Evolutionary conservation across 495 filamentous ascomycete species (phyloP).

Genomic region (Penicillium cataractarum): DNA sequence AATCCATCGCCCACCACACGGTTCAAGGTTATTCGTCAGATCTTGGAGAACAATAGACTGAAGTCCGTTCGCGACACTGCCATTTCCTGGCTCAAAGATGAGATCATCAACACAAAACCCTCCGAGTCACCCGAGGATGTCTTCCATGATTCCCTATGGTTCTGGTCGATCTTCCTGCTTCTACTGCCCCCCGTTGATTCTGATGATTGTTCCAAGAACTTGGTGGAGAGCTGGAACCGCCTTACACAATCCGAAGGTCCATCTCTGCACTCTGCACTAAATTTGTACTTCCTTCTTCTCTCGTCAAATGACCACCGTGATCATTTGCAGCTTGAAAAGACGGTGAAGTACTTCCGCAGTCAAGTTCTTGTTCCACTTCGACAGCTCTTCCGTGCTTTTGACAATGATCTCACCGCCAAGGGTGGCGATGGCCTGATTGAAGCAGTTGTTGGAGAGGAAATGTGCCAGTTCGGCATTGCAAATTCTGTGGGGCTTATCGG

Average conservation of each 20-base stretch:
- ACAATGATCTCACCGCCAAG: conserved; percentile 38
- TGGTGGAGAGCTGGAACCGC: conserved; percentile 40
- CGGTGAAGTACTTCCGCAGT: conserved; percentile 40
- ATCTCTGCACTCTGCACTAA: conserved; percentile 47
- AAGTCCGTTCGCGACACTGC: conserved; percentile 79
- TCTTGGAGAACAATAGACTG: conserved; percentile 74
- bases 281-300: conserved; percentile 49
- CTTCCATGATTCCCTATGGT: conserved; percentile 44
- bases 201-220: conserved; percentile 29
- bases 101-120: conserved; percentile 57
- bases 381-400: conserved; percentile 37
- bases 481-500: conserved; percentile 44
- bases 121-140: conserved; percentile 22
- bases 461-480: conserved; percentile 42
- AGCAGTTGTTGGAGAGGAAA: conserved; percentile 42
- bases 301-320: conserved; percentile 36
- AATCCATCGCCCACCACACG: conserved; percentile 72
- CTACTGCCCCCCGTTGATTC: conserved; percentile 35
- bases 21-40: conserved; percentile 75
- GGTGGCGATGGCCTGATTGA: conserved; percentile 48
- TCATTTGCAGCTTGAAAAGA: conserved; percentile 43
- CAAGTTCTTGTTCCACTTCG: conserved; percentile 43
- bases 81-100: conserved; percentile 85
- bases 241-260: conserved; percentile 44
- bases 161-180: conserved; percentile 55